Evolutionary conservation across 148 eudicot species (phyloP).

Genomic region (Rhododendron henanense): DNA sequence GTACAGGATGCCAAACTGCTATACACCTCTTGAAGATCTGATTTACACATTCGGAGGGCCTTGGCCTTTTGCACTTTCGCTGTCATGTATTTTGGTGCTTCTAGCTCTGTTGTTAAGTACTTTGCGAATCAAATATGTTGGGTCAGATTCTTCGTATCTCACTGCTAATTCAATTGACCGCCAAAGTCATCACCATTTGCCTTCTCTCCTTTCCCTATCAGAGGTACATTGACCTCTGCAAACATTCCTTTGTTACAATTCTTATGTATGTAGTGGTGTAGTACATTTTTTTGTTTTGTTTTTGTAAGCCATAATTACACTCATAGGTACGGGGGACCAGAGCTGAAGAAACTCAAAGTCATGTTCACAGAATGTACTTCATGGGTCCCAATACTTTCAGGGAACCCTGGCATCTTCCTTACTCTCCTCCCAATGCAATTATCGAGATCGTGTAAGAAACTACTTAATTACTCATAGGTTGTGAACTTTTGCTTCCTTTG

Average conservation of each 20-base stretch:
- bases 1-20: conserved; percentile 81
- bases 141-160: conserved; percentile 40
- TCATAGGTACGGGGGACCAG: conserved; percentile 64
- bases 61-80: conserved; percentile 59
- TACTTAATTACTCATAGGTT: not conserved
- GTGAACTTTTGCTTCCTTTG: not conserved
- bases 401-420: conserved; percentile 95
- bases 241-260: conserved; percentile 6
- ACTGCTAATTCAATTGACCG: conserved; percentile 41
- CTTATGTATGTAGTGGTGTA: not conserved
- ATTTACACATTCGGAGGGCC: conserved; percentile 84
- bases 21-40: conserved; percentile 81
- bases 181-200: conserved; percentile 47
- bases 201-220: conserved; percentile 73
- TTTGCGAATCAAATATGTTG: conserved; percentile 56
- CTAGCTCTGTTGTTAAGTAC: conserved; percentile 50
- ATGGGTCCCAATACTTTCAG: conserved; percentile 87
- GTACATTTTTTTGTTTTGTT: not conserved
- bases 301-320: not conserved
- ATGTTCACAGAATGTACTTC: conserved; percentile 81
- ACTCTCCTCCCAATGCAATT: conserved; percentile 74
- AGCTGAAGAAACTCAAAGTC: conserved; percentile 76
- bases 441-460: conserved; percentile 74
- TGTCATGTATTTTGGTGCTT: conserved; percentile 38
- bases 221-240: conserved; percentile 40